Evolutionary conservation across 805 yeast species (phyloP).

Genomic region (Ogataea trehalophila): DNA sequence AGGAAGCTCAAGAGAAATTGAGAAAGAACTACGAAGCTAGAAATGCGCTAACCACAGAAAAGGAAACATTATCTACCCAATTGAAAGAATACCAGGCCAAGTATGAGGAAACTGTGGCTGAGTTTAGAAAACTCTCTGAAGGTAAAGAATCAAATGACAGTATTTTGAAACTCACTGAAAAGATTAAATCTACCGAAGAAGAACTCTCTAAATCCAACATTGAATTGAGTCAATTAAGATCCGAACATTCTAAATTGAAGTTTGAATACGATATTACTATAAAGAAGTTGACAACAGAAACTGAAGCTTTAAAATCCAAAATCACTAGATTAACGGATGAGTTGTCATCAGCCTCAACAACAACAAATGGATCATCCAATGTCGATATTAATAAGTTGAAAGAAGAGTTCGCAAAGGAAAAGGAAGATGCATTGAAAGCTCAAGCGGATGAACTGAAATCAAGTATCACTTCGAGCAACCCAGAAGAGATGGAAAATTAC

Average conservation of each 20-base stretch:
- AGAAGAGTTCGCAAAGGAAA: slow-evolving; percentile 17
- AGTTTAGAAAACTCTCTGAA: slow-evolving; percentile 4
- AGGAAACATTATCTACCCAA: slow-evolving; percentile 7
- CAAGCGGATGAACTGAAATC: slow-evolving; percentile 16
- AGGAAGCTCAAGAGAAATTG: slow-evolving; percentile 28
- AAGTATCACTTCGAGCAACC: slow-evolving; percentile 13
- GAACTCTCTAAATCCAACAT: slow-evolving; percentile 1
- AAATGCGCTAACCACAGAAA: slow-evolving; percentile 14
- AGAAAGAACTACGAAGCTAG: slow-evolving; percentile 23
- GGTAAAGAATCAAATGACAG: neutral
- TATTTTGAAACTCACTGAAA: neutral
- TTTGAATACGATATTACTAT: slow-evolving; percentile 13
- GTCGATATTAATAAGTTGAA: slow-evolving; percentile 13
- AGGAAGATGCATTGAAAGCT: slow-evolving; percentile 14
- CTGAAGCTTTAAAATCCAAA: slow-evolving; percentile 12
- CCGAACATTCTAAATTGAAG: slow-evolving; percentile 11
- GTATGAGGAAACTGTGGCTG: too few species aligned
- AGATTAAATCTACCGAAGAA: slow-evolving; percentile 2
- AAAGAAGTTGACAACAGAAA: slow-evolving; percentile 13
- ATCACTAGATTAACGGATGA: slow-evolving; percentile 10
- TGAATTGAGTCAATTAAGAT: slow-evolving; percentile 7
- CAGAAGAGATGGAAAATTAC: slow-evolving; percentile 16
- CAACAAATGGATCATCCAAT: neutral
- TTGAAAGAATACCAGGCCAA: slow-evolving; percentile 14
- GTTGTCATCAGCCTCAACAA: neutral